phyloP scores from a whole-genome alignment of 495 filamentous ascomycete species.

The Lindgomyces ingoldianus region DNA sequence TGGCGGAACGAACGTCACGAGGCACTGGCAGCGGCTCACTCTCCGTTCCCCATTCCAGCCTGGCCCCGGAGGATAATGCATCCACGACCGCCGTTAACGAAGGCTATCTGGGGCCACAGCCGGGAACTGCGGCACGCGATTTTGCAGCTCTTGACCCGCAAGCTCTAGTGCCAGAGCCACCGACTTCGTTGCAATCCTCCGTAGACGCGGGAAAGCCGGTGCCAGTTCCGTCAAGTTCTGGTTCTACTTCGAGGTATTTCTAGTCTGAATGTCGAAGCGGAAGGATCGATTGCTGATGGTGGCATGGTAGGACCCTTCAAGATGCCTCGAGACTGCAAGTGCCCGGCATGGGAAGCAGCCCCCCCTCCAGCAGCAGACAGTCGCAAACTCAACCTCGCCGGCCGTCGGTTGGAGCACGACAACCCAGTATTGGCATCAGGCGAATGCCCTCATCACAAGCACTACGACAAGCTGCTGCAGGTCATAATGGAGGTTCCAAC shows the following conservation, averaged over 20 bases:
- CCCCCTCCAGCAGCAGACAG: not conserved
- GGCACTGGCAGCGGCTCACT: constrained; percentile 20
- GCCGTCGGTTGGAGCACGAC: constrained; percentile 10
- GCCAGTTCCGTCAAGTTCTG: constrained; percentile 5
- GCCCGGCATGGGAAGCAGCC: constrained; percentile 3
- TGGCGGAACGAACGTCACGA: constrained; percentile 15
- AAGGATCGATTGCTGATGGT: constrained; percentile 18
- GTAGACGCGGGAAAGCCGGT: constrained; percentile 26
- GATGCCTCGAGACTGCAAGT: constrained; percentile 6
- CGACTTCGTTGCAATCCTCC: constrained; percentile 29
- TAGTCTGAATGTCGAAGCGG: not conserved
- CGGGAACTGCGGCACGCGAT: constrained; percentile 24
- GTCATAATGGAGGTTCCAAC: not conserved
- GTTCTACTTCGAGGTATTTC: constrained; percentile 7
- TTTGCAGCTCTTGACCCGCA: constrained; percentile 15
- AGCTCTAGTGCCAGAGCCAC: constrained; percentile 7
- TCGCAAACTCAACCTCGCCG: not conserved
- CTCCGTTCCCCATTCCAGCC: constrained; percentile 19
- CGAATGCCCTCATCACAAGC: constrained; percentile 20
- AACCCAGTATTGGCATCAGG: constrained; percentile 34
- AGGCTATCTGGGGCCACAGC: constrained; percentile 28
- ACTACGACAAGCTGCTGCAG: constrained; percentile 3
- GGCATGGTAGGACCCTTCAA: constrained; percentile 1
- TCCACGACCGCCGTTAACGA: constrained; percentile 26
- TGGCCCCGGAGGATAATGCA: constrained; percentile 28